These are phyloP conservation scores for Aspergillus conjunctus DNA, from an alignment of 495 filamentous ascomycete species.

Conservation along the genomic window DNA sequence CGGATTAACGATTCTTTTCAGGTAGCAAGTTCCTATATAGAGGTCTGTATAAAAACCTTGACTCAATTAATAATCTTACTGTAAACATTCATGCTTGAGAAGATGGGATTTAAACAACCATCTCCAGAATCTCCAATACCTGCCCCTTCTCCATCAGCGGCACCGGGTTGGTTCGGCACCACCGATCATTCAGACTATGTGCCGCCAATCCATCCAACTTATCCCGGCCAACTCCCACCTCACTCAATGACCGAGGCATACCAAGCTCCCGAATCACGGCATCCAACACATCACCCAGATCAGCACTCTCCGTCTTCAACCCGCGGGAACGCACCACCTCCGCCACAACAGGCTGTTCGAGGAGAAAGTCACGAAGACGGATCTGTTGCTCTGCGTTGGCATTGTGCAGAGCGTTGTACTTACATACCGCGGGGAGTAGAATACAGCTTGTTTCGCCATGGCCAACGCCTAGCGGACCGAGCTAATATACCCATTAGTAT, in stretches of 20 bases:
- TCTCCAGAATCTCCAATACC: slow-evolving; percentile 58
- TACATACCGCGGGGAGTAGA: slow-evolving; percentile 61
- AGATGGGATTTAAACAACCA: slow-evolving; percentile 35
- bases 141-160: slow-evolving; percentile 52
- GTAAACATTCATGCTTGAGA: no score
- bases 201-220: slow-evolving; percentile 53
- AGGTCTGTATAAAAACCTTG: no score
- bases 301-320: slow-evolving; percentile 36
- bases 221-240: slow-evolving; percentile 57
- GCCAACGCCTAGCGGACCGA: slow-evolving; percentile 64
- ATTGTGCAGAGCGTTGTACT: slow-evolving; percentile 56
- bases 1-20: no score
- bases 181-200: slow-evolving; percentile 55
- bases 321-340: slow-evolving; percentile 43
- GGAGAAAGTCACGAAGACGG: slow-evolving; percentile 50
- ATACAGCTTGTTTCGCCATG: slow-evolving; percentile 70
- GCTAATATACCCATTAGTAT: slow-evolving; percentile 26
- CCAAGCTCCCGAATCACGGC: slow-evolving; percentile 56
- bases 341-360: slow-evolving; percentile 45
- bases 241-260: slow-evolving; percentile 56
- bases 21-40: no score
- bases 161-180: slow-evolving; percentile 52
- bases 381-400: slow-evolving; percentile 51
- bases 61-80: no score
- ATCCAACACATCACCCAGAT: slow-evolving; percentile 59